phyloP scores from a whole-genome alignment of 306 rosid genomes.

The Vigna hirtella region DNA sequence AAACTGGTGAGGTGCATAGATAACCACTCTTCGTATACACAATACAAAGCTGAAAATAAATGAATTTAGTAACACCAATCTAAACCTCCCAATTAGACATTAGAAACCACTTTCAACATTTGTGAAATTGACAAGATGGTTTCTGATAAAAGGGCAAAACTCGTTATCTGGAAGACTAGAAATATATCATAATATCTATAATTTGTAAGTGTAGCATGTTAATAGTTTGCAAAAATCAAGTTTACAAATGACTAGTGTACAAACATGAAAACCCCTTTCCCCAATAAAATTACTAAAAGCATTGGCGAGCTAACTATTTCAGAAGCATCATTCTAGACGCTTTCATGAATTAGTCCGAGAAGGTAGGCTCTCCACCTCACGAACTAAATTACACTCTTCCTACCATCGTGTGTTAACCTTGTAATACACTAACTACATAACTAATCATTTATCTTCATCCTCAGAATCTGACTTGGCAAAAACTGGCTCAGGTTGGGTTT shows the following conservation, averaged over 20 bases:
- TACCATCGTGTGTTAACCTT: slow-evolving; percentile 6
- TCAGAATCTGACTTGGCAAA: slow-evolving; percentile 91
- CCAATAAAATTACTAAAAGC: background rate
- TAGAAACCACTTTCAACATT: too few relatives aligned
- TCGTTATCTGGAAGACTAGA: too few relatives aligned
- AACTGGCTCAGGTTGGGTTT: slow-evolving; percentile 91
- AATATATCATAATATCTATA: too few relatives aligned
- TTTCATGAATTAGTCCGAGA: background rate
- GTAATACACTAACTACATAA: slow-evolving; percentile 8
- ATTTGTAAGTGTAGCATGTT: background rate
- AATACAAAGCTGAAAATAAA: too few relatives aligned
- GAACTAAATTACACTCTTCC: slow-evolving; percentile 12
- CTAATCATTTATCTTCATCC: slow-evolving; percentile 82
- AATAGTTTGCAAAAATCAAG: slow-evolving; percentile 33
- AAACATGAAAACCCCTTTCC: background rate
- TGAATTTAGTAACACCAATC: too few relatives aligned
- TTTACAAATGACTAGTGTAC: slow-evolving; percentile 33
- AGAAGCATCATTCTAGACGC: background rate
- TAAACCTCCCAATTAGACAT: too few relatives aligned
- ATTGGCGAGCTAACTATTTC: slow-evolving; percentile 1
- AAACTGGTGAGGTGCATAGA: too few relatives aligned
- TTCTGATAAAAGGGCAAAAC: too few relatives aligned
- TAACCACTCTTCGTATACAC: too few relatives aligned
- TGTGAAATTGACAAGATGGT: too few relatives aligned
- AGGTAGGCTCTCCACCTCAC: background rate